Conservation (phyloP, 805 yeast genomes). For the Barnettozyma sp. region DNA sequence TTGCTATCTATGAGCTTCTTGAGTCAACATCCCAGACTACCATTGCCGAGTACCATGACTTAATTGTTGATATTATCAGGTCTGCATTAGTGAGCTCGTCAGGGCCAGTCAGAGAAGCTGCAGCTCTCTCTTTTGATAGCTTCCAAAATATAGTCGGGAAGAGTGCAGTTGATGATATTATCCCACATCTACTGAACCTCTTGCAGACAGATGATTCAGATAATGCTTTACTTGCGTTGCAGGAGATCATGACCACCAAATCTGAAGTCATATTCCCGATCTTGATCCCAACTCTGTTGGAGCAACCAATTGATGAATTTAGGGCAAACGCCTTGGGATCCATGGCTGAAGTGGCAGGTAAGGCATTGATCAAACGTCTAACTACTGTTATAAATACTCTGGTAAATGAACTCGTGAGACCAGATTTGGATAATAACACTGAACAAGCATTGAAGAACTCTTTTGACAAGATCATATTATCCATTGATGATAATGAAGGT, state of each 20-base stretch:
- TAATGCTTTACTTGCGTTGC: slow-evolving; percentile 77
- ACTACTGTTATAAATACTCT: slow-evolving; percentile 68
- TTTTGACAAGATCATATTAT: slow-evolving; percentile 60
- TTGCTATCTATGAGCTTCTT: slow-evolving; percentile 82
- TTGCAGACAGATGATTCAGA: slow-evolving; percentile 58
- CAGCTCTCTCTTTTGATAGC: slow-evolving; percentile 85
- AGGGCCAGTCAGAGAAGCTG: slow-evolving; percentile 75
- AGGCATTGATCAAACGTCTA: slow-evolving; percentile 67
- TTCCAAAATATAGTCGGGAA: slow-evolving; percentile 79
- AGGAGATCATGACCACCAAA: slow-evolving; percentile 86
- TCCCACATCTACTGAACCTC: slow-evolving; percentile 74
- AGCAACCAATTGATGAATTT: slow-evolving; percentile 73
- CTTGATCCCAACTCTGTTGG: slow-evolving; percentile 74
- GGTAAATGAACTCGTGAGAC: slow-evolving; percentile 46
- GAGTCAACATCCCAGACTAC: slow-evolving; percentile 61
- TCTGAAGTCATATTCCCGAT: slow-evolving; percentile 92
- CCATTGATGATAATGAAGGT: slow-evolving; percentile 73
- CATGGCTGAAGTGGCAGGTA: slow-evolving; percentile 84
- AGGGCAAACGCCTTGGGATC: slow-evolving; percentile 87
- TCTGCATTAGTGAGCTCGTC: slow-evolving; percentile 72
- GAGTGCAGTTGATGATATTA: slow-evolving; percentile 77
- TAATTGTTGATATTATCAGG: slow-evolving; percentile 68
- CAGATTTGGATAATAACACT: slow-evolving; percentile 33
- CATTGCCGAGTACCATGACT: slow-evolving; percentile 55
- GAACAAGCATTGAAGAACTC: slow-evolving; percentile 41